phyloP scores from a whole-genome alignment of 441 rosid genomes.

The Pelargonium fulgidum region DNA sequence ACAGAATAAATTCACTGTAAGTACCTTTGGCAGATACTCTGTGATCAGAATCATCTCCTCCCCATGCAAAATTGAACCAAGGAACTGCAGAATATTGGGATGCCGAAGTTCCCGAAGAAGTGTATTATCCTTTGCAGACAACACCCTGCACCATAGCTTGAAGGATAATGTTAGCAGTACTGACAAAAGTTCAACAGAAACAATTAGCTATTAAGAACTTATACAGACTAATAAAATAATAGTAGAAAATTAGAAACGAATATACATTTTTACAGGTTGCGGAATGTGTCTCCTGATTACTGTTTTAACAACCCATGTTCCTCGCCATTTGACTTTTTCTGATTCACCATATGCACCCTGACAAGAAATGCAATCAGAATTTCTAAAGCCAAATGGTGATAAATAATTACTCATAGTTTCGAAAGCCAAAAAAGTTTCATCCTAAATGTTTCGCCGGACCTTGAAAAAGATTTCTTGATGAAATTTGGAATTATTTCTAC shows the following conservation, averaged over 20 bases:
- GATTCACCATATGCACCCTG: constrained; percentile 53
- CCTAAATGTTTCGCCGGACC: no score
- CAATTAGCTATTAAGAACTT: not conserved
- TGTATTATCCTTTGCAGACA: constrained; percentile 51
- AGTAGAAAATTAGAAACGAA: not conserved
- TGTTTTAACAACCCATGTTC: constrained; percentile 61
- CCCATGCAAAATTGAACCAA: constrained; percentile 52
- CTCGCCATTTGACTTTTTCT: constrained; percentile 56
- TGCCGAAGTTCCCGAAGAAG: constrained; percentile 47
- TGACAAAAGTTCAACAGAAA: constrained; percentile 1
- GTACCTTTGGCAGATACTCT: constrained; percentile 46
- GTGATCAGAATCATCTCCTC: constrained; percentile 52
- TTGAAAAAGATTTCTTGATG: no score
- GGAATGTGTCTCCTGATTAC: constrained; percentile 40
- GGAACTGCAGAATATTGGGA: constrained; percentile 62
- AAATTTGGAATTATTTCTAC: no score
- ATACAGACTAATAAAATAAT: not conserved
- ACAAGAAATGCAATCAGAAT: not conserved
- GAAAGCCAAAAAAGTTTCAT: no score
- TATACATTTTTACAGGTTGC: constrained; percentile 38
- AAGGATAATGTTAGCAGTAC: constrained; percentile 8
- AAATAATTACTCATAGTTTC: no score
- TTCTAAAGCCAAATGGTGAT: no score
- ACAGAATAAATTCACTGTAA: not conserved
- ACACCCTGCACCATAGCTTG: constrained; percentile 34